Conservation (phyloP, 306 rosid genomes). For the Cicer bijugum region DNA sequence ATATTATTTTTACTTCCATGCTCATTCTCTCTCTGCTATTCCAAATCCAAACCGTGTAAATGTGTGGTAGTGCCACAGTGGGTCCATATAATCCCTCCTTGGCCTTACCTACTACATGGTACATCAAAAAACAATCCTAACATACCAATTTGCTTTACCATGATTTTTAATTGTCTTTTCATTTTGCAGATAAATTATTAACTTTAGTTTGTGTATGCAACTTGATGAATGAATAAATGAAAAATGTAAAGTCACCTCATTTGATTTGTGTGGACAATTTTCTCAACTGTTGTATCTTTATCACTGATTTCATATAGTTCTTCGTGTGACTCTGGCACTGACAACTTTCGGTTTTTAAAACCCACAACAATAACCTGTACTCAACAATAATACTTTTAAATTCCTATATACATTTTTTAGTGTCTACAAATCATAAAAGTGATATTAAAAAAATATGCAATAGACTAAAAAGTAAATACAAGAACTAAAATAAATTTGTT, state of each 20-base stretch:
- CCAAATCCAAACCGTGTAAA: background rate
- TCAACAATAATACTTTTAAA: background rate
- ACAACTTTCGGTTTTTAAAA: constrained; percentile 60
- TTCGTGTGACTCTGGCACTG: constrained; percentile 52
- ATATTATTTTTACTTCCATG: constrained; percentile 33
- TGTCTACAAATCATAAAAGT: too few relatives aligned
- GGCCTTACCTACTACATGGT: constrained; percentile 42
- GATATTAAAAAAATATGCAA: too few relatives aligned
- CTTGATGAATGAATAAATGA: constrained; percentile 30
- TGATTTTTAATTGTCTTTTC: constrained; percentile 36
- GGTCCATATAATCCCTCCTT: constrained; percentile 40
- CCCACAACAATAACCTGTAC: constrained; percentile 73
- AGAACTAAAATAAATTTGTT: too few relatives aligned
- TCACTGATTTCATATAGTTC: constrained; percentile 69
- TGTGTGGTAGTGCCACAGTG: constrained; percentile 39
- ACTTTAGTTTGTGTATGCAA: constrained; percentile 28
- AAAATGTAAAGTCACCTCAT: constrained; percentile 58
- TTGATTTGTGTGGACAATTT: constrained; percentile 68
- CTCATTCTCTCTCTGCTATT: constrained; percentile 35
- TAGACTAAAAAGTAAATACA: too few relatives aligned
- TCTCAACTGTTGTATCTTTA: constrained; percentile 53
- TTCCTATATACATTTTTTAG: too few relatives aligned
- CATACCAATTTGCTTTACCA: constrained; percentile 46
- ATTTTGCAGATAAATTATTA: constrained; percentile 43
- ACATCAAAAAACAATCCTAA: constrained; percentile 50